phyloP scores from a whole-genome alignment of 2,329 filamentous ascomycete species.

The Dryadomyces sulphureus region DNA sequence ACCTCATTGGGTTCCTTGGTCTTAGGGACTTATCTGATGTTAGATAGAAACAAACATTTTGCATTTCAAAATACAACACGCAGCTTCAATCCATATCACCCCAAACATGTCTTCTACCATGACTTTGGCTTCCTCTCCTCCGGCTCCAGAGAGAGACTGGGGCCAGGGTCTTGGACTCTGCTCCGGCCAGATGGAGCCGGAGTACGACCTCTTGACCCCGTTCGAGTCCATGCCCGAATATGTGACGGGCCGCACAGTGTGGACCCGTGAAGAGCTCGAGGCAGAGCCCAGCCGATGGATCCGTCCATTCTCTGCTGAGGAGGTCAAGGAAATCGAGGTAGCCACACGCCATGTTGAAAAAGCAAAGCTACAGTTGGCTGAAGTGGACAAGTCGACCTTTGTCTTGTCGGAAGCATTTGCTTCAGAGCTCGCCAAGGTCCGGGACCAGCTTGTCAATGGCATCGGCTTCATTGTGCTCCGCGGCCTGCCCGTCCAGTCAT shows the following conservation, averaged over 20 bases:
- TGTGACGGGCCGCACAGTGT: neutral
- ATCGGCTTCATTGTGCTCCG: neutral
- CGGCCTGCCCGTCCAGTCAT: neutral
- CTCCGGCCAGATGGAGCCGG: neutral
- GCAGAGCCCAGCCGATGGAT: neutral
- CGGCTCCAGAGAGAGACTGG: too few relatives aligned
- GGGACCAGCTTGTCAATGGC: conserved; percentile 1
- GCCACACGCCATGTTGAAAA: neutral
- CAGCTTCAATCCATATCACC: too few relatives aligned
- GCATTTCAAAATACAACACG: too few relatives aligned
- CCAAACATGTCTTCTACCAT: too few relatives aligned
- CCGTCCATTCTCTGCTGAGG: neutral
- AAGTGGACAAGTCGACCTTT: neutral
- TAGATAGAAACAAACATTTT: too few relatives aligned
- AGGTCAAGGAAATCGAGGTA: neutral
- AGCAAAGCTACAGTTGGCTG: neutral
- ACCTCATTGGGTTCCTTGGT: too few relatives aligned
- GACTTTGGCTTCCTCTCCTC: too few relatives aligned
- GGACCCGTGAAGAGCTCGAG: neutral
- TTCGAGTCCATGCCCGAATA: neutral
- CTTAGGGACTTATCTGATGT: too few relatives aligned
- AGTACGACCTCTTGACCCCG: neutral
- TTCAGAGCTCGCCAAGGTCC: neutral
- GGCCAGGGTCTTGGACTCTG: neutral
- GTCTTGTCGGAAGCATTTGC: neutral